These are phyloP conservation scores for Tetrapisispora phaffii DNA, from an alignment of 805 yeast genomes.

Conservation along the genomic window DNA sequence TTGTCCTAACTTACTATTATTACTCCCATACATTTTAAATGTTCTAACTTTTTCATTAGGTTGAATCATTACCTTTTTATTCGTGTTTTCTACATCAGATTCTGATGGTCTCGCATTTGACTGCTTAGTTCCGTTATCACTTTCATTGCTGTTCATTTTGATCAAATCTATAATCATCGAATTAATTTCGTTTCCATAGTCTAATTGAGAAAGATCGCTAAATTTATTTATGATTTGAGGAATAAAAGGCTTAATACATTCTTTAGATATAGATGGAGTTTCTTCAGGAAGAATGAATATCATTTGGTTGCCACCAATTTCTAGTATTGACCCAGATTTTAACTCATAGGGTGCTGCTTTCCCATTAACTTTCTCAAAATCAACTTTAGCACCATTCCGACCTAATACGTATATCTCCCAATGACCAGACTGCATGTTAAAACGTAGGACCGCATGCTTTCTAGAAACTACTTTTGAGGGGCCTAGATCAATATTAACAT, in stretches of 20 bases:
- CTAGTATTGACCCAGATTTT: conserved; percentile 77
- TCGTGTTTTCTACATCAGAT: neutral
- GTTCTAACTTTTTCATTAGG: conserved; percentile 23
- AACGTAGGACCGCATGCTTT: conserved; percentile 74
- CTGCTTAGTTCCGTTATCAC: neutral
- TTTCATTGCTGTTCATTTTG: neutral
- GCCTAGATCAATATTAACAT: conserved; percentile 68
- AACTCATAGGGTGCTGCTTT: conserved; percentile 42
- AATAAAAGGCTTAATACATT: conserved; percentile 26
- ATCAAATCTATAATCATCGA: neutral
- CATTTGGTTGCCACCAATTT: conserved; percentile 96
- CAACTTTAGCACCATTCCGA: conserved; percentile 87
- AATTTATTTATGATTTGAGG: conserved; percentile 18
- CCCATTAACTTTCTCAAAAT: conserved; percentile 41
- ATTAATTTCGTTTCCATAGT: neutral
- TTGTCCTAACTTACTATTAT: conserved; percentile 4
- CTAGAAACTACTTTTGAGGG: conserved; percentile 96
- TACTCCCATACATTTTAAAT: conserved; percentile 26
- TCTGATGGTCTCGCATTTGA: neutral
- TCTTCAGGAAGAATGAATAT: conserved; percentile 93
- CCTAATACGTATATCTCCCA: conserved; percentile 85
- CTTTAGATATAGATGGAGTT: conserved; percentile 51
- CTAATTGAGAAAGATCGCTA: neutral
- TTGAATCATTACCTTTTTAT: conserved; percentile 4
- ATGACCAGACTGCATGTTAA: conserved; percentile 55